Evolutionary conservation across 2,329 filamentous ascomycete genomes (phyloP), one percentile per base, ranked within the genome.

Genomic region (Penicillium sp.): DNA sequence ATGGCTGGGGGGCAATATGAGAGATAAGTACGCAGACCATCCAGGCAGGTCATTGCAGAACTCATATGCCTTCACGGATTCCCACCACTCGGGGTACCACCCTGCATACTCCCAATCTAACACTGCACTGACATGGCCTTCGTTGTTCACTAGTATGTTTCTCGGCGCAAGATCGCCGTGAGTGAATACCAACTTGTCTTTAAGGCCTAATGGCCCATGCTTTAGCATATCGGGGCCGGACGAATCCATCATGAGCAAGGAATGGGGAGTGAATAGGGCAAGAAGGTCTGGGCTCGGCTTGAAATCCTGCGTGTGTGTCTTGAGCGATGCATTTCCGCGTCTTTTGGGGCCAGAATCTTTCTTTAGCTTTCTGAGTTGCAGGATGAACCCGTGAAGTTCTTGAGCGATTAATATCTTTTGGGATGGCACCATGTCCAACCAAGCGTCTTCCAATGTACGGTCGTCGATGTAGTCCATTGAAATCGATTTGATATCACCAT

Each of bases 81-180:
- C 49, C 36, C 18, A 32, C 49, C 49, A 52, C 21, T 40, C 24
- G 18, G 48, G 52, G 3, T 52, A 44, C 47, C 48, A 52, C 10
- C 52, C 55, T 16, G 52, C 52, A 42, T 52, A 32, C 29, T 55
- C 47, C 55, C 44, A 55, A 18, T 57, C 52, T 8, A 57, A 32
- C 29, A 55, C 39, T 14, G 47, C 48, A 16, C 52, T 49, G 27
- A 57, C 27, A 13, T 43, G 44, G 5, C 39, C 44, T 18, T 46
- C 16, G 9, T 47, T 34, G n/a, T 55, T 44, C 22, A 57, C 47
- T n/a, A 57, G 27, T 11, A 55, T 57, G 22, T 57, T 55, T 38
- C 38, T 43, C 14, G 40, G 52, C 13, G 47, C 38, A 11, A 57
- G 16, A 42, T 57, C 55, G 27, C 47, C 47, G 22, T 57, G 52